A percentile compares a stretch with the other conserved stretches of the same genome.
These are phyloP conservation scores for Fusarium subglutinans DNA, from an alignment of 2,329 filamentous ascomycete species.

Conservation along the genomic window DNA sequence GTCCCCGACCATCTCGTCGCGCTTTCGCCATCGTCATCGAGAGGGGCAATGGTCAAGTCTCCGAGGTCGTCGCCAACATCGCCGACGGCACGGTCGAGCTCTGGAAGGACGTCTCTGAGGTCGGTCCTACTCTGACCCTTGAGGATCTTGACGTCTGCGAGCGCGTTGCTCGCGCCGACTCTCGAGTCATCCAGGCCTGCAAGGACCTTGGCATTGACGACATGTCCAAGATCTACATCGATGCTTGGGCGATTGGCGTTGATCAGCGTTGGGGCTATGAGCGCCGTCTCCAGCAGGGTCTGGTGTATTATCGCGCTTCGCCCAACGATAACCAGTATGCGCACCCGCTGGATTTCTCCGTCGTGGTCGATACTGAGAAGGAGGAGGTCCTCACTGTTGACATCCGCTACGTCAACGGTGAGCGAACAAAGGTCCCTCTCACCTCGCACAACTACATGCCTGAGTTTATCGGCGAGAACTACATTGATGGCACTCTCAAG, in stretches of 20 bases:
- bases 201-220: constrained; percentile 78
- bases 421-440: constrained; percentile 55
- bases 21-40: constrained; percentile 61
- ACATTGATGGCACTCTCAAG: constrained; percentile 49
- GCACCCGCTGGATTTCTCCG: constrained; percentile 63
- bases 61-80: constrained; percentile 63
- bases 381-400: constrained; percentile 59
- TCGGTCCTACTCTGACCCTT: constrained; percentile 71
- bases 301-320: constrained; percentile 83
- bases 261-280: constrained; percentile 79
- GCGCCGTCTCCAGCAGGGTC: constrained; percentile 78
- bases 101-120: constrained; percentile 57
- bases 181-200: constrained; percentile 81
- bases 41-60: constrained; percentile 50
- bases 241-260: constrained; percentile 86
- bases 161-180: constrained; percentile 71
- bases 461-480: constrained; percentile 48
- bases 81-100: constrained; percentile 52
- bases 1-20: constrained; percentile 59
- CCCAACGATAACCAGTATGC: constrained; percentile 73
- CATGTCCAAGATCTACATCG: constrained; percentile 86
- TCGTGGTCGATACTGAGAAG: constrained; percentile 55
- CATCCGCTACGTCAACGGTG: constrained; percentile 54
- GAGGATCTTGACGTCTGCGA: constrained; percentile 83
- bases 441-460: constrained; percentile 52